phyloP scores from a whole-genome alignment of 345 rosid genomes.

The Arabidopsis thaliana region TAIR10.1 NC_003075.7:8577001-8577500 shows the following conservation, averaged over 20 bases:
- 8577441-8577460: slow-evolving; percentile 69
- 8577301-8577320: slow-evolving; percentile 80
- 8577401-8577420: slow-evolving; percentile 71
- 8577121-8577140: slow-evolving; percentile 83
- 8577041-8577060: slow-evolving; percentile 64
- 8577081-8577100: slow-evolving; percentile 61
- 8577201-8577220: slow-evolving; percentile 58
- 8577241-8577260: slow-evolving; percentile 58
- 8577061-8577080: slow-evolving; percentile 63
- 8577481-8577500: slow-evolving; percentile 65
- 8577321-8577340: slow-evolving; percentile 71
- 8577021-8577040: slow-evolving; percentile 70
- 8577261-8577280: slow-evolving; percentile 73
- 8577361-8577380: slow-evolving; percentile 84
- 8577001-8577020: slow-evolving; percentile 70
- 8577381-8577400: slow-evolving; percentile 73
- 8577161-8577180: slow-evolving; percentile 63
- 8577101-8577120: slow-evolving; percentile 80
- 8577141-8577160: slow-evolving; percentile 64
- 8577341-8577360: slow-evolving; percentile 65
- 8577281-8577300: slow-evolving; percentile 85
- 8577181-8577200: slow-evolving; percentile 79
- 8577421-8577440: slow-evolving; percentile 92
- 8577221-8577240: slow-evolving; percentile 64
- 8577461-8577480: slow-evolving; percentile 67